These are phyloP conservation scores for Tylopilus balloui DNA, from an alignment of 768 basidiomycete genomes.

Conservation along the genomic window DNA sequence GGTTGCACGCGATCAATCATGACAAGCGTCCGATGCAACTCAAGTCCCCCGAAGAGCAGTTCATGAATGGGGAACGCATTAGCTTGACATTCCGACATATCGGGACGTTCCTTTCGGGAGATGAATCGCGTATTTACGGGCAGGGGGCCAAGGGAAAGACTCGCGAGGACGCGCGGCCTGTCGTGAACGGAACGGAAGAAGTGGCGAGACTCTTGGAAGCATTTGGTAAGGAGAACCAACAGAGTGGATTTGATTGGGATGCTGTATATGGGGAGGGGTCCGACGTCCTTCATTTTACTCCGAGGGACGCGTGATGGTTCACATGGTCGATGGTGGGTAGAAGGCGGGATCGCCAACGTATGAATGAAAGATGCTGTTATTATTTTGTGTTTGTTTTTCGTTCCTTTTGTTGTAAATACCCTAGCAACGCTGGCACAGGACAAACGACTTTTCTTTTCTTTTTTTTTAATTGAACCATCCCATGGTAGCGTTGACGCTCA, in stretches of 20 bases:
- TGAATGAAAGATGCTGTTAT: constrained; percentile 23
- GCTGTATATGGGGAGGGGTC: constrained; percentile 59
- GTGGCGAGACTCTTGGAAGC: constrained; percentile 48
- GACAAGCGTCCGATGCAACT: constrained; percentile 59
- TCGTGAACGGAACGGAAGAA: constrained; percentile 49
- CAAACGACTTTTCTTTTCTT: not conserved
- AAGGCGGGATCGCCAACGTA: constrained; percentile 18
- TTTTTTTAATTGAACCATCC: not conserved
- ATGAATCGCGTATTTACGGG: constrained; percentile 57
- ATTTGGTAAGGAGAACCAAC: constrained; percentile 73
- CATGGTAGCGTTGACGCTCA: constrained; percentile 12
- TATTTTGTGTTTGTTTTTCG: constrained; percentile 15
- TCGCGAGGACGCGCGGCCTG: constrained; percentile 46
- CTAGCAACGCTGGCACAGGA: constrained; percentile 23
- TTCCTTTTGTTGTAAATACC: constrained; percentile 14
- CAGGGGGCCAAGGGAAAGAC: constrained; percentile 69
- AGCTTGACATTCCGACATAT: constrained; percentile 78
- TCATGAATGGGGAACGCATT: constrained; percentile 60
- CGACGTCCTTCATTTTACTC: constrained; percentile 59
- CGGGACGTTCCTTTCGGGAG: constrained; percentile 63
- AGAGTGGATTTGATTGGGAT: constrained; percentile 69
- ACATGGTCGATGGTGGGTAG: constrained; percentile 3
- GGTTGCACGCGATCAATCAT: constrained; percentile 73
- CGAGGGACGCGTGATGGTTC: constrained; percentile 16
- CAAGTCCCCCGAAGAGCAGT: constrained; percentile 55